Evolutionary conservation across 2,329 filamentous ascomycete genomes (phyloP).

Genomic region (Arthroderma uncinatum): DNA sequence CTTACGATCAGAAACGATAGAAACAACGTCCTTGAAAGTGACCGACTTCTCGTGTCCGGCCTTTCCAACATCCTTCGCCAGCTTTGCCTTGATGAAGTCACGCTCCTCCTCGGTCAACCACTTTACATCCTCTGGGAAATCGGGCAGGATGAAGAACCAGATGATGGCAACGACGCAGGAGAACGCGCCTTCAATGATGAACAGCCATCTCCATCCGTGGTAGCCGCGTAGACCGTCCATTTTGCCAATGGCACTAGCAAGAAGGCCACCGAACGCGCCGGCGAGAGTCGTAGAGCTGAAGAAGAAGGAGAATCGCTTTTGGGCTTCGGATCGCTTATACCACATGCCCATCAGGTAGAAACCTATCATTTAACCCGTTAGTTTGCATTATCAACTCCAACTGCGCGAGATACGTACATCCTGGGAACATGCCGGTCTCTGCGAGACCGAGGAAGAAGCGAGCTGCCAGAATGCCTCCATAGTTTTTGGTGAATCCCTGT

Average conservation of each 20-base stretch:
- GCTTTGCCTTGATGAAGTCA: conserved; percentile 52
- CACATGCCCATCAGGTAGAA: conserved; percentile 62
- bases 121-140: conserved; percentile 62
- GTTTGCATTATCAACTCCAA: neutral
- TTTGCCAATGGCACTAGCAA: conserved; percentile 50
- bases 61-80: conserved; percentile 57
- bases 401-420: conserved; percentile 37
- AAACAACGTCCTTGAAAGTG: conserved; percentile 47
- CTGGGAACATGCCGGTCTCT: conserved; percentile 61
- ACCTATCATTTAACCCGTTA: conserved; percentile 17
- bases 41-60: conserved; percentile 53
- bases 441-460: conserved; percentile 77
- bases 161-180: conserved; percentile 51
- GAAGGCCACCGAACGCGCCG: conserved; percentile 51
- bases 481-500: conserved; percentile 69
- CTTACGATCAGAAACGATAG: conserved; percentile 56
- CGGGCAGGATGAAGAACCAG: conserved; percentile 55
- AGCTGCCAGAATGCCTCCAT: conserved; percentile 62
- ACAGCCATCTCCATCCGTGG: conserved; percentile 41
- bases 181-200: conserved; percentile 52
- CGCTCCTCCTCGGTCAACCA: conserved; percentile 64
- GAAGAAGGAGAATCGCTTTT: conserved; percentile 88
- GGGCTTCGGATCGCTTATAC: conserved; percentile 79
- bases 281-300: conserved; percentile 60
- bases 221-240: conserved; percentile 50